Percentiles rank a stretch among this genome's conserved stretches.
phyloP scores from a whole-genome alignment of 495 filamentous ascomycete genomes.

The Podospora pseudoanserina region DNA sequence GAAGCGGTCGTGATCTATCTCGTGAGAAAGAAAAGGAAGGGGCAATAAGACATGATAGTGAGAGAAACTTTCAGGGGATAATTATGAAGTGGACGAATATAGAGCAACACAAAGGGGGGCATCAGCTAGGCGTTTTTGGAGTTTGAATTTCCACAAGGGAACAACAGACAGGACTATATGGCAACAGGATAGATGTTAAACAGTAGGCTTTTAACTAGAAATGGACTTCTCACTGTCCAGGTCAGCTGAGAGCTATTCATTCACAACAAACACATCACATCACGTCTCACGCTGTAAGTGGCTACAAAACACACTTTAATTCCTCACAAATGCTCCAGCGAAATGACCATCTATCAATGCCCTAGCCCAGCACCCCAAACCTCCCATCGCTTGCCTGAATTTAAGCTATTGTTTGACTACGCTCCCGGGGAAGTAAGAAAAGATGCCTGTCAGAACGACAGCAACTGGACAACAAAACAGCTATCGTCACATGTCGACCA shows the following conservation, averaged over 20 bases:
- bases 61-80: background rate
- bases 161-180: background rate
- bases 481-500: background rate
- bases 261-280: background rate
- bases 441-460: background rate
- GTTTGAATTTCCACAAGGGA: background rate
- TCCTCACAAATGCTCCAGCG: background rate
- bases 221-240: background rate
- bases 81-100: background rate
- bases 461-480: background rate
- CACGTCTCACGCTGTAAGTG: background rate
- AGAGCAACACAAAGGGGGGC: background rate
- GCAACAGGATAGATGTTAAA: background rate
- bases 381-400: background rate
- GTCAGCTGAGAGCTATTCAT: background rate
- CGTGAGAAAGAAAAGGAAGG: background rate
- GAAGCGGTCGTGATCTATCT: constrained; percentile 28
- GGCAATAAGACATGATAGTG: background rate
- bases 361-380: background rate
- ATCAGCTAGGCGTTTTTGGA: background rate
- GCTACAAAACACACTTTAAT: background rate
- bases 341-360: background rate
- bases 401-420: background rate
- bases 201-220: background rate
- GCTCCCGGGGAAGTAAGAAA: background rate